These are phyloP conservation scores for Nicotiana noctiflora DNA, from an alignment of 257 asterid species.

Conservation along the genomic window DNA sequence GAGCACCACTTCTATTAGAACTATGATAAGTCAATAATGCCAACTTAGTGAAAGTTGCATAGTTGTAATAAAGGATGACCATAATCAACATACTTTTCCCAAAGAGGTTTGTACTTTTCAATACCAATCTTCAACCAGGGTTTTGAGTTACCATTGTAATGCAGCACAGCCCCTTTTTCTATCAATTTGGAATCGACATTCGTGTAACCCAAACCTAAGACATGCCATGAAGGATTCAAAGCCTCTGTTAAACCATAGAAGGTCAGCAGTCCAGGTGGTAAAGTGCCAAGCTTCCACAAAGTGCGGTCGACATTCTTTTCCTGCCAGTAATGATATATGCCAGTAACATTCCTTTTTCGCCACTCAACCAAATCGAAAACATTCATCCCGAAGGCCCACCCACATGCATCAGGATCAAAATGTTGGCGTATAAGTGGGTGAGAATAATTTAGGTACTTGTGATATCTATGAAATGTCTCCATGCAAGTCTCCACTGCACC, in stretches of 20 bases:
- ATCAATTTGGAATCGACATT: conserved; percentile 32
- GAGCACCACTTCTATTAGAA: neutral
- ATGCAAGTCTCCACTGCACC: conserved; percentile 51
- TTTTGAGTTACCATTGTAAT: conserved; percentile 39
- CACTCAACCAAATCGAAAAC: conserved; percentile 41
- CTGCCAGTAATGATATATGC: conserved; percentile 48
- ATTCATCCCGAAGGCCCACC: conserved; percentile 53
- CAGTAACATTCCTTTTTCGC: conserved; percentile 42
- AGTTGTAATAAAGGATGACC: conserved; percentile 29
- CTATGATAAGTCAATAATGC: neutral
- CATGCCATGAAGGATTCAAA: conserved; percentile 38
- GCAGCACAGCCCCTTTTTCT: conserved; percentile 42
- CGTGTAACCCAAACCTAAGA: conserved; percentile 43
- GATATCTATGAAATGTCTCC: conserved; percentile 45
- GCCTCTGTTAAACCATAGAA: conserved; percentile 46
- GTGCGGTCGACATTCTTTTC: conserved; percentile 37
- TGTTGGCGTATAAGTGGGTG: conserved; percentile 35
- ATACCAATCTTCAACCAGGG: conserved; percentile 50
- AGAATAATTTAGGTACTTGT: conserved; percentile 37
- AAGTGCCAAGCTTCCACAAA: conserved; percentile 46
- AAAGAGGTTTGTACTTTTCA: conserved; percentile 37
- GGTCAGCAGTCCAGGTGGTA: conserved; percentile 43
- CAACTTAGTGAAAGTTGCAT: conserved; percentile 31
- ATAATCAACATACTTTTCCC: conserved; percentile 41
- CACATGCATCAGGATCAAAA: conserved; percentile 56